Evolutionary conservation across 2,329 filamentous ascomycete species (phyloP), one percentile per base, ranked within the genome.

Genomic region (Exophiala mesophila): DNA sequence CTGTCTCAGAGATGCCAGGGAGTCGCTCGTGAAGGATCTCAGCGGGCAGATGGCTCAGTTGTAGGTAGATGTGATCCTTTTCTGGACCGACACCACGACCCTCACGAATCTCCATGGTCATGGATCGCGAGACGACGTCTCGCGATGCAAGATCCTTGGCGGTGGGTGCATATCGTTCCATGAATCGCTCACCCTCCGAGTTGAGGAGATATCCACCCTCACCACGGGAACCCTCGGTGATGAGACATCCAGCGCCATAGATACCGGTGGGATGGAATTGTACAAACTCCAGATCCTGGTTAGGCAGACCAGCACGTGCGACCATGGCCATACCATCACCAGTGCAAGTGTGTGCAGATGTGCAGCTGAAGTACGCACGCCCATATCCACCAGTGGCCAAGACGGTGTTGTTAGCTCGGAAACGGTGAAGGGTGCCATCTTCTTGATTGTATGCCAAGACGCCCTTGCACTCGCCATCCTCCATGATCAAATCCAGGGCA

Each of bases 291-390:
- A 97, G 78, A 83, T 98, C 92, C 75, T 98, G 92, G 78, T 95
- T 95, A 59, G 92, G 90, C 29, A 98, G 83, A 67, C 92, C 92
- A 50, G 92, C 92, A 73, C 92, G 88, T 57, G 90, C 86, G 61
- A 97, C 90, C 92, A 98, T 97, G 57, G 92, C 92, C 87, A 95
- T 96, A 66, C 92, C 92, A 64, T 98, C 92, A 78, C 92, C 92
- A 51, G 92, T 98, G 70, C 90, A 96, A 53, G 92, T 97, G 73
- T 98, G 92, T 34, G 92, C 92, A 38, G 89, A 96, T 39, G 92
- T 98, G 72, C 90, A 97, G 67, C 82, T 88, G 79, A 97, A 97
- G 79, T 96, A 98, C 55, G 92, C 85, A 70, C 92, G 88, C 56
- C 92, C 92, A 70, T 97, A 98, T 56, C 92, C 92, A 69, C 92